These are phyloP conservation scores for Capsicum baccatum DNA, from an alignment of 257 asterid genomes.

Conservation along the genomic window DNA sequence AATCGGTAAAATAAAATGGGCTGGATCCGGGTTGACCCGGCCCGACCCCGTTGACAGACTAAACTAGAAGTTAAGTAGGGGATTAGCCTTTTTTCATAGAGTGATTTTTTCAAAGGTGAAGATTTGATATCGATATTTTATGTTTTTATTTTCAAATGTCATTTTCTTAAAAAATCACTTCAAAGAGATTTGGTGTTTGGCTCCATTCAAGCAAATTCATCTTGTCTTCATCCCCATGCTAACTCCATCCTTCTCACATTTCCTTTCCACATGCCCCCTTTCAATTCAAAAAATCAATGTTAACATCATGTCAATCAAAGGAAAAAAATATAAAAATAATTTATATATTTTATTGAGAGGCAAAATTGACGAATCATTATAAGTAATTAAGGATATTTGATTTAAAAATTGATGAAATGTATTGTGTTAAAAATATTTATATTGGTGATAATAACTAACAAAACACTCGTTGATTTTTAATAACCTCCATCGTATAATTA, in stretches of 20 bases:
- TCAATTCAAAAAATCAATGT: neutral
- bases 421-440: no score
- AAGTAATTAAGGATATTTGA: no score
- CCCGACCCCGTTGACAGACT: no score
- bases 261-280: neutral
- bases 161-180: neutral
- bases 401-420: no score
- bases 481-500: no score
- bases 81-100: neutral
- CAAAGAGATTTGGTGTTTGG: slow-evolving; percentile 10
- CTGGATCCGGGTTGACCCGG: no score
- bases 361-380: no score
- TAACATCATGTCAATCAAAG: neutral
- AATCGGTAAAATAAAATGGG: no score
- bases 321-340: neutral
- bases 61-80: slow-evolving; percentile 6
- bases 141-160: neutral
- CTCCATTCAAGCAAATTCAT: neutral
- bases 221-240: neutral
- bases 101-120: neutral
- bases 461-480: no score
- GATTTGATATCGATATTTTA: neutral
- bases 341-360: neutral
- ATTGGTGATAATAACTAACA: no score
- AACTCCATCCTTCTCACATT: neutral